Evolutionary conservation across 805 yeast genomes (phyloP), one percentile per base, ranked within the genome.

Genomic region (Blastobotrys parvus): DNA sequence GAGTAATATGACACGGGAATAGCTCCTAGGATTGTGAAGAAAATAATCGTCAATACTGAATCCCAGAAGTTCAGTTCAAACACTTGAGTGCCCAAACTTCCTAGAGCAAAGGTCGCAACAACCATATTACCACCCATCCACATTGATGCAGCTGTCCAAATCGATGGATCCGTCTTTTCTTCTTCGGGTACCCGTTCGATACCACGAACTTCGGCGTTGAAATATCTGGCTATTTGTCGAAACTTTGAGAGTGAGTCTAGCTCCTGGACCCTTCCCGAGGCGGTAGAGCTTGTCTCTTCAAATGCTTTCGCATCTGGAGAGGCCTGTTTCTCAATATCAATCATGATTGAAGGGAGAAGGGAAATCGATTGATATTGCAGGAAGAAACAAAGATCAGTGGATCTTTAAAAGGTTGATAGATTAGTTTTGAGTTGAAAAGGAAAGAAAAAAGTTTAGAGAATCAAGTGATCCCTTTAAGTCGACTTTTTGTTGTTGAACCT

Each of bases 41-140:
- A 81, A 53, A 89, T 65, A 54, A 84, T 83, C 20, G 70, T 60
- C 42, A 82, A 67, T 21, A 77, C 74, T 16, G 82, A 67, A 54
- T 82, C 82, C 75, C 88, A 82, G 63, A 89, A 84, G 40, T 78
- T 75, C 49, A 89, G 67, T 10, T 71, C 80, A 56, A 76, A 86
- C 20, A 76, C 71, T 46, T 81, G 68, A 38, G 78, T 68, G 25
- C 85, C 84, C 35, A 81, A 61, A 49, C 75, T 82, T 61, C 97
- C 96, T 39, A 86, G 67, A 6, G 94, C 70, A 54, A 75, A 78
- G 15, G 95, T 77, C 17, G 95, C 87, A 57, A 88, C 75, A 44
- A 85, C 95, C 73, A 85, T 70, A 64, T 88, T 87, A 30, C 94
- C 94, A 5, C 94, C 82, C 55, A 82, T 72, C 95, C 95, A 88